Evolutionary conservation across 2,329 filamentous ascomycete genomes (phyloP), one percentile per base, ranked within the genome.

Genomic region (Sarocladium brachiariae): DNA sequence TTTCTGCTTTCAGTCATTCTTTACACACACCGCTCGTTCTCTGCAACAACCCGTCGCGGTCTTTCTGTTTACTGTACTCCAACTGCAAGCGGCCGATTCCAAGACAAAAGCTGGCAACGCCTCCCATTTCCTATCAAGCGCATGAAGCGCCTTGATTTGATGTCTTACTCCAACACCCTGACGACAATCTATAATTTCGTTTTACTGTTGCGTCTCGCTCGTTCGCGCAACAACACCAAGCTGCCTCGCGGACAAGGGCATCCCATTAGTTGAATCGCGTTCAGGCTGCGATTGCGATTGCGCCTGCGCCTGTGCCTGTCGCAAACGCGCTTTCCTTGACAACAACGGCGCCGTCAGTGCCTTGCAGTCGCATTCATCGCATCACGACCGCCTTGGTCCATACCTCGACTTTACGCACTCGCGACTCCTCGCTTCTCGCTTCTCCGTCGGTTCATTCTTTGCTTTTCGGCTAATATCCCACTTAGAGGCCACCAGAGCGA

Each of bases 161-260:
- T 47, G 43, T 47, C 43, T 47, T 47, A 47, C 43, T 23, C 43
- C 25, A 21, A 47, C 10, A 9, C 43, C 27, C 43, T 19, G 18
- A 47, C 43, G 3, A 25, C 25, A 31, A 16, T 33, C 43, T 47
- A 47, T 47, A 47, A 47, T 47, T 23, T 47, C 43, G 25, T 30
- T 30, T 30, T 30, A n/a, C n/a, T 30, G 27, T 47, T 30, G 16
- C 43, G 25, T 25, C 43, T 47, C 43, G 33, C 25, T 31, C 27
- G 11, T 16, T 33, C 33, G 43, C 16, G 43, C 27, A 23, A 47
- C 6, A 30, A 31, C 16, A 31, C 13, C 27, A 13, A 30, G 27
- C 31, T n/a, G 25, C 9, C 43, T n/a, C 16, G n/a, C 21, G 16
- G 39, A 43, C 19, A 25, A 25, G 11, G 39, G 19, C 37, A 19